A percentile compares a stretch with the other conserved stretches of the same genome.
Conservation (phyloP, 345 rosid genomes). For the Schrenkiella parvula region DNA sequence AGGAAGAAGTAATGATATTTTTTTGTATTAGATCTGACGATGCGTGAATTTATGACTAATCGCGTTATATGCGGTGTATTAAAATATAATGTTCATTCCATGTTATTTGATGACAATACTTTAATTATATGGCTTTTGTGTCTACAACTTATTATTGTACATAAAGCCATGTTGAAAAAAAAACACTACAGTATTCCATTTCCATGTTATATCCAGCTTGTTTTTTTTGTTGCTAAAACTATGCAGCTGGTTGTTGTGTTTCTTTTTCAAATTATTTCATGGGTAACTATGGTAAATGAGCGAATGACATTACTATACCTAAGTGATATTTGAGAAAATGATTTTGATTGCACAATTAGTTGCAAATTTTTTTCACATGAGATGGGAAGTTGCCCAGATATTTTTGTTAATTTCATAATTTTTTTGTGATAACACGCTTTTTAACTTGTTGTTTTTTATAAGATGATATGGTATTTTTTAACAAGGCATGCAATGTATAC, state of each 20-base stretch:
- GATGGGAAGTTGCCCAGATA: not conserved
- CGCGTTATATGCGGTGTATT: conserved; percentile 22
- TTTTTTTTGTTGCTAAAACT: too few relatives aligned
- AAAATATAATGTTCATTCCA: conserved; percentile 24
- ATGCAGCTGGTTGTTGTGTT: not conserved
- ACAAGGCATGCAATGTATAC: too few relatives aligned
- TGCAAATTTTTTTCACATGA: too few relatives aligned
- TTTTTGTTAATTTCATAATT: too few relatives aligned
- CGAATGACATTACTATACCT: too few relatives aligned
- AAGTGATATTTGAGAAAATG: too few relatives aligned
- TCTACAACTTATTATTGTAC: conserved; percentile 12
- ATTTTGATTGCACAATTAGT: too few relatives aligned
- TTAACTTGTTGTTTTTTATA: too few relatives aligned
- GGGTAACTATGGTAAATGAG: too few relatives aligned
- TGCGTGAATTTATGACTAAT: conserved; percentile 32
- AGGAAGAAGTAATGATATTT: not conserved
- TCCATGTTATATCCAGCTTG: not conserved
- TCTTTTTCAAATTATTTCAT: not conserved
- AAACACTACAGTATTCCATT: not conserved
- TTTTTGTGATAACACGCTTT: too few relatives aligned
- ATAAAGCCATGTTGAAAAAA: too few relatives aligned
- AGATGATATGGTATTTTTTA: too few relatives aligned
- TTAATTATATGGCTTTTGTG: not conserved
- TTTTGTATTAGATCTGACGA: conserved; percentile 9
- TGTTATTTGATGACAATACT: conserved; percentile 3